Evolutionary conservation across 768 basidiomycete species (phyloP), one percentile per base, ranked within the genome.

Genomic region (Lentinula aciculospora): DNA sequence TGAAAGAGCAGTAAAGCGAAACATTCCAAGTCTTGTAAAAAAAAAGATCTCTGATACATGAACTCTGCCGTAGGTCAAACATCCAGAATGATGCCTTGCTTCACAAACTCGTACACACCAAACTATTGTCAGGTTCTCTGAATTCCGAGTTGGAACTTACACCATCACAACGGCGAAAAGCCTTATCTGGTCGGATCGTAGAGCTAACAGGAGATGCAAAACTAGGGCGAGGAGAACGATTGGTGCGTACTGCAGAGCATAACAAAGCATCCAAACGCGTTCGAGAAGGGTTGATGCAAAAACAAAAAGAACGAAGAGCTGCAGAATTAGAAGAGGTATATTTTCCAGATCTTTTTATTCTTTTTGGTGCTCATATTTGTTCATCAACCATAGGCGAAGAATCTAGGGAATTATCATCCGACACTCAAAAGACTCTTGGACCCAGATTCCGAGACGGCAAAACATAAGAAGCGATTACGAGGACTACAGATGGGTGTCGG

Each of bases 381-480:
- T 34, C 7, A 58, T 36, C 58, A 12, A 57, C 25, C 19, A 31
- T 56, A 94, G 92, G 89, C 90, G 4, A 94, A 92, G 71, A 81
- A 88, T 61, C 61, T 89, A 60, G 92, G 92, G 17, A 93, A 92
- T 68, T 94, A 92, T 67, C 90, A 94, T 63, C 90, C 88, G 37
- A 75, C 78, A 3, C 72, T 93, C 56, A 94, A 92, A 68, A 83
- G 79, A 58, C 61, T 86, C 6, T 90, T 85, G 64, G 81, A 81
- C 55, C 65, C 67, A 6, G 67, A 72, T 19, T 59, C 64, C 19
- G 65, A 68, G 19, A 65, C 70, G 19, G 42, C 37, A 17, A 60
- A 60, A 57, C 7, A 51, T 63, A 75, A 72, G 61, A 85, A 79
- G 60, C 74, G 89, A 60, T 75, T 80, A 44, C 77, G 82, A 63